Evolutionary conservation across 2,329 filamentous ascomycete species (phyloP), one percentile per base, ranked within the genome.

Genomic region (Trichoderma oligosporum): DNA sequence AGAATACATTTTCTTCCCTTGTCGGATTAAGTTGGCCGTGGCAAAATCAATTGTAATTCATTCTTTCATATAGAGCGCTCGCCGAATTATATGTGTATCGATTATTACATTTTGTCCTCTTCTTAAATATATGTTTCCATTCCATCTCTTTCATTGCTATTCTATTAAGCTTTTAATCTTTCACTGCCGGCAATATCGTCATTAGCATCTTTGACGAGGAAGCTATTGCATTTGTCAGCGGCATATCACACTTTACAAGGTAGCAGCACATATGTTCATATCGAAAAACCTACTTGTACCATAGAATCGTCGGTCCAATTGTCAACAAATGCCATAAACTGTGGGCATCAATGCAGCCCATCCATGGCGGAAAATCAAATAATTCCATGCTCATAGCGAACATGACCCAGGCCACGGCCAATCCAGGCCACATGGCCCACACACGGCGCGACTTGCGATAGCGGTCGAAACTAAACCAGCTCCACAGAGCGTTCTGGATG

Each of bases 321-420:
- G 94, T 99, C 57, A 92, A 91, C 61, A 96, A 71, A 80, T 99
- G 94, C 94, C 94, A 99, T 61, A 99, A 73, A 67, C 89, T 92
- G 75, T 99, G 94, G 4, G 94, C 94, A 78, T 99, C 94, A 49
- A 99, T 74, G 71, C 87, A 85, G 7, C 90, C 89, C 71, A 82
- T 79, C 74, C 89, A 81, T 2, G 94, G 94, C 54, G 94, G 84
- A 67, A 99, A 99, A 72, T 99, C 94, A 62, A 97, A 83, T 65
- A 99, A 72, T 76, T 99, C 94, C 72, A 99, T 78, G 71, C 93
- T 93, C 94, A 99, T 99, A 33, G 89, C 91, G 69, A 93, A 76
- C 65, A 93, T 84, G 64, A 99, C 82, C 91, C 91, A 97, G 2
- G 89, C 88, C 46, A 97, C 93, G 62, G 93, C 91, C 67, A 97